Base-by-base conservation (phyloP, 2,329 filamentous ascomycete genomes). In the Malbranchea cinnamomea region DNA sequence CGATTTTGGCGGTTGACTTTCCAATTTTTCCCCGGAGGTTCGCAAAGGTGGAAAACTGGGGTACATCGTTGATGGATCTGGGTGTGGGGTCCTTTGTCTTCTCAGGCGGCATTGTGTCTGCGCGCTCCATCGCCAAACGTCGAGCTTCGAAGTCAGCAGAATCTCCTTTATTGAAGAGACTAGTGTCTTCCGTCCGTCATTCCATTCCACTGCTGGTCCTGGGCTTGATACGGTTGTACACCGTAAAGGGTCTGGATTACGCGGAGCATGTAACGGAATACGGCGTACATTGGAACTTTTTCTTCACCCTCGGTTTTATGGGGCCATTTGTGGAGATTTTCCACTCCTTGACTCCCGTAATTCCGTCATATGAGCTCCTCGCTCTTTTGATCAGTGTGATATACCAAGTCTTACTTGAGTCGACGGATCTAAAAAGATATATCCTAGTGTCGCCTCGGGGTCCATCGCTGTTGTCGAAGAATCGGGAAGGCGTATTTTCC, bases 201-300 rank as follows among this genome's bases (percentile, higher is more conserved):
- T 82, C 87, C 1, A 54, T 92, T 15, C 87, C 89, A 1, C 65
- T 98, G 4, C 59, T 94, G 12, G 62, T 78, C 2, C 65, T 98
- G 4, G 89, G 89, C 9, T 50, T 89, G 14, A 63, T 91, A 32
- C 74, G 89, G 14, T 66, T 95, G 14, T 72, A 83, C 41, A 91
- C 76, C 43, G 85, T 95, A 48, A 98, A 98, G 57, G 81, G 82
- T 5, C 62, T 94, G 17, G 84, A 95, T 50, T 98, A 98, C 50
- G 85, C 85, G 3, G 89, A 98, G 53, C 89, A 98, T 59, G 83
- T 94, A 35, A 84, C 82, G 9, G 89, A 98, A 51, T 98, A 98
- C 49, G 89, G 89, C 24, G 82, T 98, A 6, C 89, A 98, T 54
- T 98, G 89, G 89, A 98, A 98, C 54, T 98, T 98, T 56, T 98